These are phyloP conservation scores for Coffea canephora DNA, from an alignment of 257 asterid genomes.

Conservation along the genomic window DNA sequence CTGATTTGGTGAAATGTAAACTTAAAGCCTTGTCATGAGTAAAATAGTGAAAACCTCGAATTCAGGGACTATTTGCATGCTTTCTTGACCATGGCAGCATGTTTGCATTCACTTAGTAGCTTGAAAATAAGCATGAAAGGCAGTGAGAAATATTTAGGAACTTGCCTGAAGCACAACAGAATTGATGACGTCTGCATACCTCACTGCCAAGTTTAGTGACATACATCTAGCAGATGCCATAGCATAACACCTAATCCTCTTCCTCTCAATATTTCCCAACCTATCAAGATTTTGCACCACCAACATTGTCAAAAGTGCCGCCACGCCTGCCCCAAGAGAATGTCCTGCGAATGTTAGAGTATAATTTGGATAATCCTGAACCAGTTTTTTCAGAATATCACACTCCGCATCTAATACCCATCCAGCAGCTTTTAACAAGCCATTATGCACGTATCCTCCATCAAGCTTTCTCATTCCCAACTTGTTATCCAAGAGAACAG, in stretches of 20 bases:
- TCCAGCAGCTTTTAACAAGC: slow-evolving; percentile 74
- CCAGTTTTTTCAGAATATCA: slow-evolving; percentile 53
- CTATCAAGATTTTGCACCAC: slow-evolving; percentile 56
- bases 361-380: slow-evolving; percentile 58
- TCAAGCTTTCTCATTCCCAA: slow-evolving; percentile 69
- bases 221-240: slow-evolving; percentile 92
- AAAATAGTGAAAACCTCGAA: neutral
- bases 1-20: neutral
- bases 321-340: slow-evolving; percentile 90
- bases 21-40: neutral
- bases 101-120: neutral
- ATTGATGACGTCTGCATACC: slow-evolving; percentile 84
- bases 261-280: slow-evolving; percentile 68
- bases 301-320: slow-evolving; percentile 62
- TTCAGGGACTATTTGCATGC: neutral
- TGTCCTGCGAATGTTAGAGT: slow-evolving; percentile 80
- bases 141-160: slow-evolving; percentile 6
- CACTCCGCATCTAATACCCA: slow-evolving; percentile 58
- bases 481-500: slow-evolving; percentile 67
- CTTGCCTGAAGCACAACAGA: slow-evolving; percentile 83
- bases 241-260: slow-evolving; percentile 71
- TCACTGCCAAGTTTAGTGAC: slow-evolving; percentile 84
- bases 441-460: slow-evolving; percentile 85
- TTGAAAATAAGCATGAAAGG: neutral
- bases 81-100: neutral